Base-by-base conservation (phyloP, 441 rosid species). In the Theobroma grandiflorum region DNA sequence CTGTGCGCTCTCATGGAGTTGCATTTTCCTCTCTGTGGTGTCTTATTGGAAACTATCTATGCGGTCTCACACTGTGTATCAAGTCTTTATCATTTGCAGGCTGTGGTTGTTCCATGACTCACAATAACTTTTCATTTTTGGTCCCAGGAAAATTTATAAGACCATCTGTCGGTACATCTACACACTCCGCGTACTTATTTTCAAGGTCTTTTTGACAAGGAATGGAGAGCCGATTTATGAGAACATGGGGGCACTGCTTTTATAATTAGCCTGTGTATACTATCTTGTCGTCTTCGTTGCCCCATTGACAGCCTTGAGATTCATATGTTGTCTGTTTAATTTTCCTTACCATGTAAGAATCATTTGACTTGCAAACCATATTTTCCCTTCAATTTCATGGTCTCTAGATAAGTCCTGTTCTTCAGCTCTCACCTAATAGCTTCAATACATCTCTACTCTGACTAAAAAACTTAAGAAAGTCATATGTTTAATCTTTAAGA, bases 51-150 rank as follows among this genome's bases (percentile, higher is more conserved):
- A 71, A 61, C 59, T 26, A 26, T 69, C 65, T 38, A 64, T 64
- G 22, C 59, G 20, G 79, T 20, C 53, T 12, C 2, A 3, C 63
- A 76, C 33, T 20, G 8, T 0, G 8, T 62, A 76, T 43, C 62
- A 64, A 72, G 84, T 81, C 83, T 76, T 77, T 64, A n/a, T 79
- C 82, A 16, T 20, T 76, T 22, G 31, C 70, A 58, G 65, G 18
- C 66, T 58, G 16, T 45, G 20, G 12, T 11, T 67, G 72, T 11
- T 67, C 18, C 6, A 10, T 20, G 18, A 45, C 4, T 47, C 26
- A 35, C 68, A 35, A 10, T 37, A 3, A 16, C 38, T 55, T 57
- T 52, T 52, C 11, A 16, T 14, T 45, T 47, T 76, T 61, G 83
- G 83, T 47, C 83, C 83, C 75, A 45, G n/a, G 10, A 26, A 58